Conservation (phyloP, 768 basidiomycete species). For the Scleroderma bovista region DNA sequence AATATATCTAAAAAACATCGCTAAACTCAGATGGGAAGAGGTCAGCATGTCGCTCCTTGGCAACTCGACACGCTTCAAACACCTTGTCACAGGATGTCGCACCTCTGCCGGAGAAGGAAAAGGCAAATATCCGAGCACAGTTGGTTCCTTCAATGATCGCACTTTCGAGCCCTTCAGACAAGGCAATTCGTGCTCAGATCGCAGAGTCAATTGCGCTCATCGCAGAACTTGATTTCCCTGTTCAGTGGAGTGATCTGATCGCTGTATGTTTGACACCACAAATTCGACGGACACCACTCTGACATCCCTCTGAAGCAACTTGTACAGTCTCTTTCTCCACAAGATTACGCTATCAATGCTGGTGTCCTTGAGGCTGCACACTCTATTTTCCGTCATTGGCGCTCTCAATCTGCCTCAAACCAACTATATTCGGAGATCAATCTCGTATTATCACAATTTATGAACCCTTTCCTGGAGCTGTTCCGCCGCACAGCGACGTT, state of each 20-base stretch:
- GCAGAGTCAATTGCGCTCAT: constrained; percentile 92
- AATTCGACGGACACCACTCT: not conserved
- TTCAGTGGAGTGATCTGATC: constrained; percentile 81
- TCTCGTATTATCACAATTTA: constrained; percentile 79
- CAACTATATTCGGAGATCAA: constrained; percentile 88
- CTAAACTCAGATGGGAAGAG: constrained; percentile 86
- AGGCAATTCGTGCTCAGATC: constrained; percentile 73
- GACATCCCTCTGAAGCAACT: constrained; percentile 62
- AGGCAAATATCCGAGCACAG: constrained; percentile 61
- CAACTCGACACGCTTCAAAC: not conserved
- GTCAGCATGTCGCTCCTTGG: constrained; percentile 36
- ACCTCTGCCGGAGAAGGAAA: constrained; percentile 68
- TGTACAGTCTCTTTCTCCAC: constrained; percentile 70
- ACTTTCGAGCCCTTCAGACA: constrained; percentile 69
- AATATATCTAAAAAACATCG: constrained; percentile 89
- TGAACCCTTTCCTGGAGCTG: constrained; percentile 75
- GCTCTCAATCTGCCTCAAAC: constrained; percentile 85
- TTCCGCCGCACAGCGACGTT: constrained; percentile 62
- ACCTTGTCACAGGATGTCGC: constrained; percentile 52
- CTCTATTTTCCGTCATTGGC: constrained; percentile 93
- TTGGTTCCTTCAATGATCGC: constrained; percentile 91
- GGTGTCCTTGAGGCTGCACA: constrained; percentile 93
- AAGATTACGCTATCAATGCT: constrained; percentile 81
- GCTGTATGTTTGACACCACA: constrained; percentile 54
- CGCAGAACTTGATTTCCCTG: constrained; percentile 88